Base-by-base conservation (phyloP, 495 filamentous ascomycete genomes). In the Tuber indicum region DNA sequence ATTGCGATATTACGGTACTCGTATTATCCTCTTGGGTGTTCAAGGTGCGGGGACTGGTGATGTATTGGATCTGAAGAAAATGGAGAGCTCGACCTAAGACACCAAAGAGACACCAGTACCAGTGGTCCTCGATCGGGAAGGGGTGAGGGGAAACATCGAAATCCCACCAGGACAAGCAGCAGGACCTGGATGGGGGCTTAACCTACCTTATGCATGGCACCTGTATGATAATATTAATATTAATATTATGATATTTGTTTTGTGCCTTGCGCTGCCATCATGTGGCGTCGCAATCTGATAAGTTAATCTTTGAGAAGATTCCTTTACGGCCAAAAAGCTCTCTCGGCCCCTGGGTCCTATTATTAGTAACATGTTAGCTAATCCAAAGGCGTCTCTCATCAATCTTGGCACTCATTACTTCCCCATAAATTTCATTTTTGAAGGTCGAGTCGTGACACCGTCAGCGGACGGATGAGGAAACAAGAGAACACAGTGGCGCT, bases 401-500 rank as follows among this genome's bases (percentile, higher is more conserved):
- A 14, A 4, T 58, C 52, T 26, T 26, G 52, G n/a, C 12, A 26
- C 52, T 16, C 58, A 32, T 0, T 9, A 26, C 58, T 19, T 66
- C 58, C 58, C 58, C 58, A 66, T 26, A 32, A 36, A 66, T 36
- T 66, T 66, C 26, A 66, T 66, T 66, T 36, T 62, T 4, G 58
- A 66, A 66, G 32, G 58, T 26, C 5, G 26, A 66, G 58, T 66
- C 58, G 14, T 36, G 58, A 66, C 58, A 32, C 26, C 17, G 58
- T 66, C 58, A 66, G 58, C 58, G 26, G 58, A 66, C 58, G 26
- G 58, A 17, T 36, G 58, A 66, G 58, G 58, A 66, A 66, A 66
- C 58, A 32, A 66, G 17, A 66, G 26, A 66, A 36, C 58, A 16
- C 58, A 66, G 58, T 66, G 26, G 58, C 58, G 12, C 58, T 66